Evolutionary conservation across 2,329 filamentous ascomycete genomes (phyloP).

Genomic region (Drechslerella dactyloides): DNA sequence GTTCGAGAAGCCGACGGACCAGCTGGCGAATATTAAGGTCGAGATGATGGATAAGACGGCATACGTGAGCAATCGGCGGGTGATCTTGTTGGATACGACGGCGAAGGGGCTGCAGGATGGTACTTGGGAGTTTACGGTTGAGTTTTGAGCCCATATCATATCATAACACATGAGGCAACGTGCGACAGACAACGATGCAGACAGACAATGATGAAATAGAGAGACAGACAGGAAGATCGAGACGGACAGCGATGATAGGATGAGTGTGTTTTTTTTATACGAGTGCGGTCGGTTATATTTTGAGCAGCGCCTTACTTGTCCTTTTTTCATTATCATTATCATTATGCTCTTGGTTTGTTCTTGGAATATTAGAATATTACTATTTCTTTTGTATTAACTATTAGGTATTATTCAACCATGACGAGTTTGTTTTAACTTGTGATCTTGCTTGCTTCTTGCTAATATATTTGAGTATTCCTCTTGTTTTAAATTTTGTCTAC

Average conservation of each 20-base stretch:
- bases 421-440: not conserved
- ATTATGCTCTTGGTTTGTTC: no score
- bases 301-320: no score
- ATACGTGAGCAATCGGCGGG: constrained; percentile 89
- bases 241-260: no score
- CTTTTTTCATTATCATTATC: no score
- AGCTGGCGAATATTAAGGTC: constrained; percentile 84
- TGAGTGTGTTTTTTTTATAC: no score
- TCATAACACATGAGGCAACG: no score
- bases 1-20: constrained; percentile 95
- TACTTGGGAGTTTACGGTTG: constrained; percentile 61
- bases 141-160: no score
- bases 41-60: constrained; percentile 99
- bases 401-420: not conserved
- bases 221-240: not conserved
- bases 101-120: constrained; percentile 89
- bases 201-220: constrained; percentile 9
- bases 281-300: no score
- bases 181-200: no score
- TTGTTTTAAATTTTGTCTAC: constrained; percentile 9
- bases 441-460: no score
- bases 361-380: constrained; percentile 9
- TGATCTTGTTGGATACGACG: constrained; percentile 89
- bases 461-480: no score
- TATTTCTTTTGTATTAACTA: not conserved